A percentile compares a stretch with the other conserved stretches of the same genome.
These are phyloP conservation scores for Vigna unguiculata DNA, from an alignment of 306 rosid genomes.

Conservation along the genomic window DNA sequence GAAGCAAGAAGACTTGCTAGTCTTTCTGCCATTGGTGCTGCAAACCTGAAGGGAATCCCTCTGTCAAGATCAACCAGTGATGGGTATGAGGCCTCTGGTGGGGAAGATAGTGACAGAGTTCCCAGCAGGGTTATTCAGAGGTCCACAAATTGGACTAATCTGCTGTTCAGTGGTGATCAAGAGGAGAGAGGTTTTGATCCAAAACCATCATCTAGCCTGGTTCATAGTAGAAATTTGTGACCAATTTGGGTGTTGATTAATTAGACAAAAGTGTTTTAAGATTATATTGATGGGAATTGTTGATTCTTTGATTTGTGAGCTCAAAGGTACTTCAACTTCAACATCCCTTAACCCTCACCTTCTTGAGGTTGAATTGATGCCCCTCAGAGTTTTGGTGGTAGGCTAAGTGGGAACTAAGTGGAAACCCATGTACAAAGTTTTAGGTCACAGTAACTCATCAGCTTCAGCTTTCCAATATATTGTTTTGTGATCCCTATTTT, in stretches of 20 bases:
- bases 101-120: slow-evolving; percentile 95
- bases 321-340: slow-evolving; percentile 45
- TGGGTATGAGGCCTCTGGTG: slow-evolving; percentile 97
- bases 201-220: slow-evolving; percentile 67
- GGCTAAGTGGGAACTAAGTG: slow-evolving; percentile 43
- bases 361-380: slow-evolving; percentile 46
- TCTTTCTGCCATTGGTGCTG: slow-evolving; percentile 53
- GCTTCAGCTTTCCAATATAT: slow-evolving; percentile 45
- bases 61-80: slow-evolving; percentile 93
- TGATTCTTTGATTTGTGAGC: slow-evolving; percentile 85
- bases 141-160: slow-evolving; percentile 80
- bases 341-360: slow-evolving; percentile 46
- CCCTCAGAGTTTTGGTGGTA: slow-evolving; percentile 40
- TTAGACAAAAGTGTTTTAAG: slow-evolving; percentile 44
- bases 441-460: slow-evolving; percentile 48
- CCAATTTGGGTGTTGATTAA: slow-evolving; percentile 46
- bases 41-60: slow-evolving; percentile 64
- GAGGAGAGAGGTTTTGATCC: slow-evolving; percentile 64
- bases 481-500: slow-evolving; percentile 37
- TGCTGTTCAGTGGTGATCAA: slow-evolving; percentile 72
- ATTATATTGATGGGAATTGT: slow-evolving; percentile 54
- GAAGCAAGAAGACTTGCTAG: slow-evolving; percentile 70
- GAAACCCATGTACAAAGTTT: slow-evolving; percentile 56
- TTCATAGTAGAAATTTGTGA: slow-evolving; percentile 67
- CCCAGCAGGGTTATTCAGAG: slow-evolving; percentile 79